These are phyloP conservation scores for Fusarium domesticum DNA, from an alignment of 2,329 filamentous ascomycete genomes.

Conservation along the genomic window DNA sequence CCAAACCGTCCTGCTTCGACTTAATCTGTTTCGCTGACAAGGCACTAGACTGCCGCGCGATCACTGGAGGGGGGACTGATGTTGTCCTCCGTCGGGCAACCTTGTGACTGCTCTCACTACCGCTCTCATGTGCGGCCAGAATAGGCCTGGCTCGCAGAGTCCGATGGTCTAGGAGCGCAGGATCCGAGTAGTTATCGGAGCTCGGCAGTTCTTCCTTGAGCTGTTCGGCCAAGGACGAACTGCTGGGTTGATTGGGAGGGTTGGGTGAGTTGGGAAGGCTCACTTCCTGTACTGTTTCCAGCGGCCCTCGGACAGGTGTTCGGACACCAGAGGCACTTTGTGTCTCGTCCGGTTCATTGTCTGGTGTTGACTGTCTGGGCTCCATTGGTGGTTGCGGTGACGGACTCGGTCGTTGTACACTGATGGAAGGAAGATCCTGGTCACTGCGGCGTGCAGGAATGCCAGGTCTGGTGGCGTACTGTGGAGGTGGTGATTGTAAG, in stretches of 20 bases:
- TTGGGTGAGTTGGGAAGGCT: constrained; percentile 72
- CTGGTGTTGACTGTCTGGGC: constrained; percentile 39
- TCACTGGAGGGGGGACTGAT: constrained; percentile 51
- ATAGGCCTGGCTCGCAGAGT: constrained; percentile 47
- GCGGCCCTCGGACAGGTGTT: constrained; percentile 59
- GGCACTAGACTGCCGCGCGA: constrained; percentile 62
- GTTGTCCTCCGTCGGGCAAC: constrained; percentile 42
- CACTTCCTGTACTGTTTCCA: constrained; percentile 91
- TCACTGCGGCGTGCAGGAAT: constrained; percentile 47
- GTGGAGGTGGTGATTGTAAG: constrained; percentile 72
- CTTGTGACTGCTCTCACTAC: constrained; percentile 61
- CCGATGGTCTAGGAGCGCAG: constrained; percentile 38
- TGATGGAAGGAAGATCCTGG: constrained; percentile 50
- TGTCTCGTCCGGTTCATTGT: constrained; percentile 53
- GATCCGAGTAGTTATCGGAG: constrained; percentile 42
- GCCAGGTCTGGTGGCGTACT: constrained; percentile 42
- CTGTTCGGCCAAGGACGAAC: constrained; percentile 48
- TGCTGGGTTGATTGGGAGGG: constrained; percentile 42
- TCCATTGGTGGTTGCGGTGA: constrained; percentile 42
- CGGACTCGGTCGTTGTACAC: constrained; percentile 50
- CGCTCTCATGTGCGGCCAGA: constrained; percentile 52
- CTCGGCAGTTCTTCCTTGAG: constrained; percentile 48
- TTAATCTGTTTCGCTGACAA: constrained; percentile 65
- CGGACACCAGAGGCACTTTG: constrained; percentile 50
- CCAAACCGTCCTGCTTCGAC: constrained; percentile 71